Conservation (phyloP, 140 eudicot species). For the Stevia rebaudiana region DNA sequence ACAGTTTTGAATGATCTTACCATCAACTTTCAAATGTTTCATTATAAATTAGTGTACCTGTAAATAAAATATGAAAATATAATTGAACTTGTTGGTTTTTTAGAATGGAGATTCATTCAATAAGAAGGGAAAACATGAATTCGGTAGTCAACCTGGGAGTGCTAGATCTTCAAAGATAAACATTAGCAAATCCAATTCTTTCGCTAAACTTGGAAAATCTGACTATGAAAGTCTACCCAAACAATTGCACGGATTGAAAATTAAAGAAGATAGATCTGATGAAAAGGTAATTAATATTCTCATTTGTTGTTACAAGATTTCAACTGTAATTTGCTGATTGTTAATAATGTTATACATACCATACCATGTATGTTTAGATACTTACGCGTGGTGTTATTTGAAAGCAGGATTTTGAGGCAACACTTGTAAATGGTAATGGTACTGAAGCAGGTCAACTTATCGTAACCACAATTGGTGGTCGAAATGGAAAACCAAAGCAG, state of each 20-base stretch:
- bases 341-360: not conserved
- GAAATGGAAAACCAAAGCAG: slow-evolving; percentile 87
- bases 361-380: not conserved
- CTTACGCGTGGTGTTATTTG: slow-evolving; percentile 15
- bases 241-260: slow-evolving; percentile 60
- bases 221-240: slow-evolving; percentile 58
- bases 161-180: slow-evolving; percentile 42
- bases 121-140: slow-evolving; percentile 48
- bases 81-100: slow-evolving; percentile 3
- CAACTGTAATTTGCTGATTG: not conserved
- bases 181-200: slow-evolving; percentile 42
- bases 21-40: not conserved
- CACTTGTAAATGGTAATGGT: slow-evolving; percentile 71
- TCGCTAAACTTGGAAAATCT: slow-evolving; percentile 35
- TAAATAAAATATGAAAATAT: not conserved
- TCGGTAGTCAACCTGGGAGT: slow-evolving; percentile 34
- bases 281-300: slow-evolving; percentile 42
- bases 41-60: not conserved
- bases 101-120: slow-evolving; percentile 61
- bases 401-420: slow-evolving; percentile 72
- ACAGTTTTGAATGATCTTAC: not conserved
- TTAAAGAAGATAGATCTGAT: slow-evolving; percentile 49
- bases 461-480: slow-evolving; percentile 71
- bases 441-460: slow-evolving; percentile 90
- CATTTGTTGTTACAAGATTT: not conserved